These are phyloP conservation scores for Xylogone sp. DNA, from an alignment of 2,329 filamentous ascomycete species.

Conservation along the genomic window DNA sequence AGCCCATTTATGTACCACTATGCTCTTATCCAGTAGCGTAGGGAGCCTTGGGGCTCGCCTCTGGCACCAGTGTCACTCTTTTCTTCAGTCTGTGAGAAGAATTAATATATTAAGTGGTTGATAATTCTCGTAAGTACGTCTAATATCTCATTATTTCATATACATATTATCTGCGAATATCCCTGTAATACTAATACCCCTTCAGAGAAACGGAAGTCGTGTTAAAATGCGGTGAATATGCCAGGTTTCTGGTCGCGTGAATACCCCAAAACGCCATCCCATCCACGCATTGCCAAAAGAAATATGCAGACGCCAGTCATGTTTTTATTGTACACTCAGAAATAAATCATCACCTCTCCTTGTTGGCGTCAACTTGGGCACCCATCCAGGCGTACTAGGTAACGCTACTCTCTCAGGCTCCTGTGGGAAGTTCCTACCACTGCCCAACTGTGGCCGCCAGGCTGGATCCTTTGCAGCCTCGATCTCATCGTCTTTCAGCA, in stretches of 20 bases:
- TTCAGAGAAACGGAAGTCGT: too few species aligned
- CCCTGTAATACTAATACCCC: too few species aligned
- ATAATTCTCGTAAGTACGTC: too few species aligned
- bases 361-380: conserved; percentile 63
- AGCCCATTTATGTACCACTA: too few species aligned
- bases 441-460: conserved; percentile 20
- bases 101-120: too few species aligned
- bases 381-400: conserved; percentile 53
- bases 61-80: too few species aligned
- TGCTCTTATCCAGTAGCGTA: too few species aligned
- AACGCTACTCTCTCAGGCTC: conserved; percentile 23
- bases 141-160: too few species aligned
- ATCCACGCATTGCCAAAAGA: not conserved
- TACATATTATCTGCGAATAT: too few species aligned
- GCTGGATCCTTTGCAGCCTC: conserved; percentile 17
- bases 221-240: not conserved
- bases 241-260: not conserved
- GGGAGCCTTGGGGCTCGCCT: too few species aligned
- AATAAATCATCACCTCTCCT: conserved; percentile 63
- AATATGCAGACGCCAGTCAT: not conserved
- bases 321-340: conserved; percentile 45
- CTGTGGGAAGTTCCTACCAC: conserved; percentile 1
- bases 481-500: conserved; percentile 19
- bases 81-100: too few species aligned
- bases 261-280: not conserved